Evolutionary conservation across 495 filamentous ascomycete species (phyloP).

Genomic region (Penicillium dipodomyicola): DNA sequence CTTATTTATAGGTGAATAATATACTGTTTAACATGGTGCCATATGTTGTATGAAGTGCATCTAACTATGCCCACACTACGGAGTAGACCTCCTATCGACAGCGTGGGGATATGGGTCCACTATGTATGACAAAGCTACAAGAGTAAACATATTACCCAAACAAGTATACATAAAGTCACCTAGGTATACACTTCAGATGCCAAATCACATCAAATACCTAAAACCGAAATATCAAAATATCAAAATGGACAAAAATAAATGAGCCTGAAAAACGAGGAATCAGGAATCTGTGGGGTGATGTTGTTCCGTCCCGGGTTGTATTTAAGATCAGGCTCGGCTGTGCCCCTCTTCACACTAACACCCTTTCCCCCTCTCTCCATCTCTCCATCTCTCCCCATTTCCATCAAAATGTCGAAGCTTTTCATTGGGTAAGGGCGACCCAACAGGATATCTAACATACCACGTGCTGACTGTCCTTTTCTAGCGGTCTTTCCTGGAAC

Average conservation of each 20-base stretch:
- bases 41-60: too few relatives aligned
- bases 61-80: too few relatives aligned
- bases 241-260: background rate
- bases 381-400: background rate
- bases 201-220: background rate
- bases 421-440: slow-evolving; percentile 10
- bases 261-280: slow-evolving; percentile 13
- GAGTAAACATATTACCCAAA: background rate
- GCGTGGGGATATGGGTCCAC: background rate
- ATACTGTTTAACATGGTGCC: too few relatives aligned
- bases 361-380: background rate
- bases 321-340: slow-evolving; percentile 15
- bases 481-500: slow-evolving; percentile 13
- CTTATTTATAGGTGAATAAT: too few relatives aligned
- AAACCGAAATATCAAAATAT: background rate
- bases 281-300: slow-evolving; percentile 7
- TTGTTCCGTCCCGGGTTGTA: slow-evolving; percentile 14
- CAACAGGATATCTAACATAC: background rate
- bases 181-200: too few relatives aligned
- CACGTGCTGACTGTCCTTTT: background rate
- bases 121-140: background rate
- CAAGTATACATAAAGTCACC: background rate
- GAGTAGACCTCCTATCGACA: background rate
- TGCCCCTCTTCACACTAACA: slow-evolving; percentile 13
- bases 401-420: slow-evolving; percentile 16